A percentile compares a stretch with the other conserved stretches of the same genome.
Evolutionary conservation across 768 basidiomycete genomes (phyloP).

Genomic region (Termitomyces sp.): DNA sequence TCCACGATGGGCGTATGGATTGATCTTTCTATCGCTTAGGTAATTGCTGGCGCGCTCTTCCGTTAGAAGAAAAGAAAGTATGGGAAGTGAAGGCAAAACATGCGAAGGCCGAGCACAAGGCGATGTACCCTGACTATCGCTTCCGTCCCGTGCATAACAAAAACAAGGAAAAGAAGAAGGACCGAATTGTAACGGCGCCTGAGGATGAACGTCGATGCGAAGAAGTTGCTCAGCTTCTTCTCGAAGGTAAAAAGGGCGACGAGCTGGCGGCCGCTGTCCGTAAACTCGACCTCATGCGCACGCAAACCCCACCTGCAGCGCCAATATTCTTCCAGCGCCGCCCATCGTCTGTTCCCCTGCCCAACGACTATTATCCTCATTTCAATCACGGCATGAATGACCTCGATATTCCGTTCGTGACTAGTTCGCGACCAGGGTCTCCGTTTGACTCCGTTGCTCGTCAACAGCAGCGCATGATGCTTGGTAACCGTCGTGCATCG

Average conservation of each 20-base stretch:
- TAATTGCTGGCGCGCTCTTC: conserved; percentile 69
- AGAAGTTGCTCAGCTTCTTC: conserved; percentile 55
- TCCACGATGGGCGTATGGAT: conserved; percentile 12
- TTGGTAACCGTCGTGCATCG: conserved; percentile 45
- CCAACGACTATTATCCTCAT: conserved; percentile 28
- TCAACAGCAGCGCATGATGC: conserved; percentile 29
- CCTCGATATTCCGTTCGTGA: conserved; percentile 37
- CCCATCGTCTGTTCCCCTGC: conserved; percentile 59
- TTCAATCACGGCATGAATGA: conserved; percentile 32
- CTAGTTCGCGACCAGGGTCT: conserved; percentile 36
- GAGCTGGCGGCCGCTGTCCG: conserved; percentile 58
- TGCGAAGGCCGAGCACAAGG: conserved; percentile 69
- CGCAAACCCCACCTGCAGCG: conserved; percentile 6
- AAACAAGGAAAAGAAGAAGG: conserved; percentile 36
- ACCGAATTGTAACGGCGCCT: conserved; percentile 29
- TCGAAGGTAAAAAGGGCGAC: conserved; percentile 67
- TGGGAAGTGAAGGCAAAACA: conserved; percentile 73
- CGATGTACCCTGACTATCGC: conserved; percentile 60
- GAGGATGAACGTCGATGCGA: conserved; percentile 67
- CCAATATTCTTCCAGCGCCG: conserved; percentile 35
- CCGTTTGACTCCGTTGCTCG: conserved; percentile 40
- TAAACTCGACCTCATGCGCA: conserved; percentile 34
- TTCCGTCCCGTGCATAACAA: conserved; percentile 52
- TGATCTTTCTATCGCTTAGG: conserved; percentile 37
- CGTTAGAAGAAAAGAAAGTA: conserved; percentile 60